Evolutionary conservation across 257 asterid genomes (phyloP).

Genomic region (Solanum phureja): DNA sequence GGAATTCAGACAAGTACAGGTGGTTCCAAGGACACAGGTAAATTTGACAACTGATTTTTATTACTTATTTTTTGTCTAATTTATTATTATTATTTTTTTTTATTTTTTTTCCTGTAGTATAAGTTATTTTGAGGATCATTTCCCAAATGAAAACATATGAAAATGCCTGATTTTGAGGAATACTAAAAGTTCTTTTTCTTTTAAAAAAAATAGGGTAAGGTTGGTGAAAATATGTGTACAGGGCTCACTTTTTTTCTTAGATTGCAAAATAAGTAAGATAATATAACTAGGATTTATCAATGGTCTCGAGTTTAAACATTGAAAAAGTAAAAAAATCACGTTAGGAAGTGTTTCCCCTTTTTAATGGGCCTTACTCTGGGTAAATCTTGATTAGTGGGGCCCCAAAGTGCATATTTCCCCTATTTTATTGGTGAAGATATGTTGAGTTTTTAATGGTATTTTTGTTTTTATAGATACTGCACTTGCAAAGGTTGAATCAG

Average conservation of each 20-base stretch:
- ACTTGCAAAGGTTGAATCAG: slow-evolving; percentile 30
- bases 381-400: background rate
- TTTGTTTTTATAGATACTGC: slow-evolving; percentile 15
- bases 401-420: background rate
- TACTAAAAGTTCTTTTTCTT: background rate
- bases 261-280: background rate
- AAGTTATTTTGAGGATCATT: background rate
- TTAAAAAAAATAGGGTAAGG: background rate
- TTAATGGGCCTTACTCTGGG: background rate
- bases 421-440: background rate
- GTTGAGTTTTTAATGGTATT: background rate
- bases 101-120: background rate
- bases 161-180: background rate
- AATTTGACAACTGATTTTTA: background rate
- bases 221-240: background rate
- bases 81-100: background rate
- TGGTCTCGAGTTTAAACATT: background rate
- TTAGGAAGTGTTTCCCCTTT: background rate
- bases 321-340: background rate
- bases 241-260: background rate
- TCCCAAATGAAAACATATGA: background rate
- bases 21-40: slow-evolving; percentile 20
- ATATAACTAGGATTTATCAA: background rate
- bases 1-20: slow-evolving; percentile 1
- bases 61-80: background rate